Conservation (phyloP, 2,329 filamentous ascomycete genomes). For the Fusarium brachygibbosum region DNA sequence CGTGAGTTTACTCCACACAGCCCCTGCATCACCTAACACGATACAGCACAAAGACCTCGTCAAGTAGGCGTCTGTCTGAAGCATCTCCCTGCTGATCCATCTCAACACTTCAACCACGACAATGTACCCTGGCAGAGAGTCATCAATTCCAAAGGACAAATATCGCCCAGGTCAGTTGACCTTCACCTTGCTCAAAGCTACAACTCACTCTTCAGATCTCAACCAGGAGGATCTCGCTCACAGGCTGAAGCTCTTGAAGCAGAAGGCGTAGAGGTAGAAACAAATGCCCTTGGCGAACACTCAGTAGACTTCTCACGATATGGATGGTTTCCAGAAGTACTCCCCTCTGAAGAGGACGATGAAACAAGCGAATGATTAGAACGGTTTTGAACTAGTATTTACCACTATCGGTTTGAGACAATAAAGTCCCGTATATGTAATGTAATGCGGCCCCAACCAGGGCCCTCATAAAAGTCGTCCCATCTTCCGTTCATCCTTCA, state of each 20-base stretch:
- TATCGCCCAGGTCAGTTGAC: constrained; percentile 78
- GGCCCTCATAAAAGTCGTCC: constrained; percentile 48
- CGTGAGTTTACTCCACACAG: constrained; percentile 65
- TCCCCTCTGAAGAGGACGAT: constrained; percentile 61
- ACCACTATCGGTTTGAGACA: constrained; percentile 46
- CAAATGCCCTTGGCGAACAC: constrained; percentile 64
- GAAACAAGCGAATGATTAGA: constrained; percentile 20
- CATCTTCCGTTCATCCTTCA: constrained; percentile 48
- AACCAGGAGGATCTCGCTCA: constrained; percentile 62
- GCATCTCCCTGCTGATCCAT: constrained; percentile 74
- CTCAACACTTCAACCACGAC: constrained; percentile 72
- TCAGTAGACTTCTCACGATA: constrained; percentile 64
- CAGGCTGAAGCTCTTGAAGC: constrained; percentile 65
- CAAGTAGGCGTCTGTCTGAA: constrained; percentile 94
- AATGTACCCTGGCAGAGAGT: constrained; percentile 97
- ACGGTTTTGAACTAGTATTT: constrained; percentile 49
- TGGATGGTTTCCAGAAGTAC: constrained; percentile 67
- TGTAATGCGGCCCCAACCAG: constrained; percentile 42
- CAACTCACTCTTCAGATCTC: constrained; percentile 56
- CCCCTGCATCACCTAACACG: background rate
- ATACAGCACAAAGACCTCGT: constrained; percentile 75
- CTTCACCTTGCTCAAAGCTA: background rate
- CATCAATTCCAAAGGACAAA: constrained; percentile 86
- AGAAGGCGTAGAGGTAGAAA: constrained; percentile 67
- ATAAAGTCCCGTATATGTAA: constrained; percentile 44